Evolutionary conservation across 176 grass and related monocot genomes (phyloP).

Genomic region (Ananas comosus): DNA sequence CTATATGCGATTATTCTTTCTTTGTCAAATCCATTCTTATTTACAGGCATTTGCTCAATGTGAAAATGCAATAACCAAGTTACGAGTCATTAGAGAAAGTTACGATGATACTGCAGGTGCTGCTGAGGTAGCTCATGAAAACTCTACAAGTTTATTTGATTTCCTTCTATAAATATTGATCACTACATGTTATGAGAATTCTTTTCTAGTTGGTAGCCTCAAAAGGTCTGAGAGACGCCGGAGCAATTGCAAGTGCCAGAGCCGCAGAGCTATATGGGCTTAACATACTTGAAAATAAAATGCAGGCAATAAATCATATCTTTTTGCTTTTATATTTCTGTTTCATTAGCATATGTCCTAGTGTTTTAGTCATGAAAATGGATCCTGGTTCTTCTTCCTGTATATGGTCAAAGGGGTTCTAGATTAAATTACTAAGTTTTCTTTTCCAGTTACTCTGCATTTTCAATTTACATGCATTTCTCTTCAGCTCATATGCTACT

Average conservation of each 20-base stretch:
- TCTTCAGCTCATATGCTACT: background rate
- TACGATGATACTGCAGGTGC: slow-evolving; percentile 39
- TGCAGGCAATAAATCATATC: slow-evolving; percentile 32
- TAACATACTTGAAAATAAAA: slow-evolving; percentile 33
- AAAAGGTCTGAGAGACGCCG: slow-evolving; percentile 41
- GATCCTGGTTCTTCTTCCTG: too few relatives aligned
- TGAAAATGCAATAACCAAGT: slow-evolving; percentile 30
- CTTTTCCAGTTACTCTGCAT: too few relatives aligned
- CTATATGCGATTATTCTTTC: too few relatives aligned
- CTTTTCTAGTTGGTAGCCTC: slow-evolving; percentile 36
- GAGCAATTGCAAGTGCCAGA: slow-evolving; percentile 42
- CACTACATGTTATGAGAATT: background rate
- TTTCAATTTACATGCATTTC: background rate
- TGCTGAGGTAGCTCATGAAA: slow-evolving; percentile 35
- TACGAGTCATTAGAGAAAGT: slow-evolving; percentile 33
- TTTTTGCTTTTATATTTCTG: background rate
- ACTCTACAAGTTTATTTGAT: background rate
- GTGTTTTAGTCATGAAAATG: too few relatives aligned
- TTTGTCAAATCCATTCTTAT: background rate
- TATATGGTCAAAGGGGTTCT: too few relatives aligned
- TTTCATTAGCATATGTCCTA: background rate
- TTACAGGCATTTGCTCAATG: slow-evolving; percentile 52
- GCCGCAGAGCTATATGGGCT: slow-evolving; percentile 42
- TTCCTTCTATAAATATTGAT: background rate
- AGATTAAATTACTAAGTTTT: too few relatives aligned